Evolutionary conservation across 2,329 filamentous ascomycete species (phyloP).

Genomic region (Diaporthe ampelina): DNA sequence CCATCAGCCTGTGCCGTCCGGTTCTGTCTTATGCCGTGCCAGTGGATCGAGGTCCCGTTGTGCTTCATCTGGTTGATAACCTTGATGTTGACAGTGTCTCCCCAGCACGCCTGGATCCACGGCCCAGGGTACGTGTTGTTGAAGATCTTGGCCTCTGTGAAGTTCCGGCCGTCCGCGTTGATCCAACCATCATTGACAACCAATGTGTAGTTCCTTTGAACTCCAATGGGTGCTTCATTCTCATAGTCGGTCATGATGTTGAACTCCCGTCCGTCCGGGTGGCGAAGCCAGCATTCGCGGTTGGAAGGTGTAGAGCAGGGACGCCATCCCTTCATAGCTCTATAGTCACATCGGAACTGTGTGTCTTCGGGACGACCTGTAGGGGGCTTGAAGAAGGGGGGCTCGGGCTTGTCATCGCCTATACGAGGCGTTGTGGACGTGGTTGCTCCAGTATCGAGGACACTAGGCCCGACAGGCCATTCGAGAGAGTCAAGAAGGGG

Average conservation of each 20-base stretch:
- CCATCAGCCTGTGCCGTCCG: slow-evolving; percentile 77
- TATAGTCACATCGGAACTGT: slow-evolving; percentile 33
- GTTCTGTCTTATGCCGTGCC: slow-evolving; percentile 77
- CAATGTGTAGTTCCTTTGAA: slow-evolving; percentile 27
- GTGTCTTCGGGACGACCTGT: slow-evolving; percentile 32
- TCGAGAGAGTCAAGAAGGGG: slow-evolving; percentile 26
- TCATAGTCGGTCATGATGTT: slow-evolving; percentile 36
- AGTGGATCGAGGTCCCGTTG: slow-evolving; percentile 75
- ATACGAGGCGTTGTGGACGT: slow-evolving; percentile 16
- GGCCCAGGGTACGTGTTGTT: slow-evolving; percentile 74
- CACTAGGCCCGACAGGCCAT: slow-evolving; percentile 29
- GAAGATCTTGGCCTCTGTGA: slow-evolving; percentile 47
- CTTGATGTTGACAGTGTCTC: slow-evolving; percentile 73
- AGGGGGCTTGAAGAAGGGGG: slow-evolving; percentile 32
- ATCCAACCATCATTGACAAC: slow-evolving; percentile 27
- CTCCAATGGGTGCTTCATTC: slow-evolving; percentile 6
- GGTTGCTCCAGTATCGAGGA: slow-evolving; percentile 6
- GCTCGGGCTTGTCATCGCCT: slow-evolving; percentile 15
- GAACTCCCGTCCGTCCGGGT: slow-evolving; percentile 27
- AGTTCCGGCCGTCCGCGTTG: slow-evolving; percentile 30
- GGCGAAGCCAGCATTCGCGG: slow-evolving; percentile 32
- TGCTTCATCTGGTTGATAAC: slow-evolving; percentile 70
- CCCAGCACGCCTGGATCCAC: slow-evolving; percentile 70
- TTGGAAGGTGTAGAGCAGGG: slow-evolving; percentile 33
- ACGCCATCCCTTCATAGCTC: slow-evolving; percentile 28